Conservation (phyloP, 768 basidiomycete species). For the Hypsizygus marmoreus region DNA sequence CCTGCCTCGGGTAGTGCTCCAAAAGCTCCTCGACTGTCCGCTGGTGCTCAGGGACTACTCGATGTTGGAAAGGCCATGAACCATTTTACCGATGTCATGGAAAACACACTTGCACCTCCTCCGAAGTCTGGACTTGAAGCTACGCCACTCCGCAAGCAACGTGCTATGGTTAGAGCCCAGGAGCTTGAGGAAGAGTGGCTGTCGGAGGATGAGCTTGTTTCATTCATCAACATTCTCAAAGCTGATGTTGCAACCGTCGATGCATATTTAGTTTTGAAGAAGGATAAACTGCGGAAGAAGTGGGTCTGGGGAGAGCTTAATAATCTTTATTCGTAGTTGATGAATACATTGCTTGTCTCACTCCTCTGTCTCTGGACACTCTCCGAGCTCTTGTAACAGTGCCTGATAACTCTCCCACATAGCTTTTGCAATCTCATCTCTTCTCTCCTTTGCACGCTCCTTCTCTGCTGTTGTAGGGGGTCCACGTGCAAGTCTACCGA, state of each 20-base stretch:
- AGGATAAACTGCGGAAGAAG: background rate
- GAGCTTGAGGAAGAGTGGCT: constrained; percentile 6
- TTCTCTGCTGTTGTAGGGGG: background rate
- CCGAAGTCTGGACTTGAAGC: background rate
- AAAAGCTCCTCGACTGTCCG: too few species aligned
- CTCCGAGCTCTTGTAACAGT: background rate
- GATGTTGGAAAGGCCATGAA: background rate
- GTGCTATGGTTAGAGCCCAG: background rate
- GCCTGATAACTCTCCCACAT: constrained; percentile 1
- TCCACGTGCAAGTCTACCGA: background rate
- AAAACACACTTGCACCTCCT: background rate
- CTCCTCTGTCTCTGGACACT: background rate
- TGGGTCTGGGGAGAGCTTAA: constrained; percentile 1
- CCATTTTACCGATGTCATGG: background rate
- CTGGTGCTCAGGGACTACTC: constrained; percentile 1
- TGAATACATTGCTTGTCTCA: background rate
- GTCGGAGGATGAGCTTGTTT: constrained; percentile 1
- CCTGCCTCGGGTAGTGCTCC: too few species aligned
- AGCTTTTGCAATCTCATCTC: constrained; percentile 6
- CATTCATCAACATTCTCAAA: constrained; percentile 3
- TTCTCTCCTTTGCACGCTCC: background rate
- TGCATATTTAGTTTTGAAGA: constrained; percentile 1
- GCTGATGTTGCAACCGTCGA: background rate
- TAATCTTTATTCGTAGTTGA: background rate
- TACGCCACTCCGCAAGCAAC: constrained; percentile 1